phyloP scores from a whole-genome alignment of 2,329 filamentous ascomycete species.

The Pyrenochaeta sp. region DNA sequence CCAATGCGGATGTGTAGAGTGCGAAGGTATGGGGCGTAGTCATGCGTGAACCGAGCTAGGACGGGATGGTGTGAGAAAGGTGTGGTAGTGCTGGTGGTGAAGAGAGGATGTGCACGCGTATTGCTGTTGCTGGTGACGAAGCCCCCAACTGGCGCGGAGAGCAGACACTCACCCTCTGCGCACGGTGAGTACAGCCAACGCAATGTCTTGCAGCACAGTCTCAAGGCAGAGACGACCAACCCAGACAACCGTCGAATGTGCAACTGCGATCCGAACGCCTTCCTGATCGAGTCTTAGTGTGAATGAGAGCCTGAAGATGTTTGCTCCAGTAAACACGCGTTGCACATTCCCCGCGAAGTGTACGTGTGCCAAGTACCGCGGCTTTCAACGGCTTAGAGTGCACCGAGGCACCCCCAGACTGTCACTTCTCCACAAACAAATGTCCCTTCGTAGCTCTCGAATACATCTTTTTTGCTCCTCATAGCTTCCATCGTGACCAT shows the following conservation, averaged over 20 bases:
- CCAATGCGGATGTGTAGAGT: not conserved
- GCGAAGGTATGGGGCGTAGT: not conserved
- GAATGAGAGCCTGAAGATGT: constrained; percentile 6
- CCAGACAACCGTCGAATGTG: constrained; percentile 1
- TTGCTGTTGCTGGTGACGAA: not conserved
- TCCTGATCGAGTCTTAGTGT: constrained; percentile 9
- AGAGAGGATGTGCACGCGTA: not conserved
- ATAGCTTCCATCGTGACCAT: constrained; percentile 33
- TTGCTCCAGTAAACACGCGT: constrained; percentile 24
- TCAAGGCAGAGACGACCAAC: constrained; percentile 5
- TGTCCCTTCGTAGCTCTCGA: constrained; percentile 28
- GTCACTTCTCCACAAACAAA: constrained; percentile 19
- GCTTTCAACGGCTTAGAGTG: constrained; percentile 33
- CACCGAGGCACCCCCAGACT: constrained; percentile 36
- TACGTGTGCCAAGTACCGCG: constrained; percentile 31
- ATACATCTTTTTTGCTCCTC: constrained; percentile 18
- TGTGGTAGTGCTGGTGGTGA: not conserved
- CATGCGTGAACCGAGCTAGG: not conserved
- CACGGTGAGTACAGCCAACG: constrained; percentile 16
- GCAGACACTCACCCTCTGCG: not conserved
- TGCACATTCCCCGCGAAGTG: constrained; percentile 27
- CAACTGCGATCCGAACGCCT: constrained; percentile 5
- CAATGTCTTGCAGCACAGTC: constrained; percentile 4
- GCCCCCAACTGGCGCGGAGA: not conserved
- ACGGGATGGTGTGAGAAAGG: not conserved